Evolutionary conservation across 2,329 filamentous ascomycete genomes (phyloP), one percentile per base, ranked within the genome.

Genomic region (Grosmannia huntii): DNA sequence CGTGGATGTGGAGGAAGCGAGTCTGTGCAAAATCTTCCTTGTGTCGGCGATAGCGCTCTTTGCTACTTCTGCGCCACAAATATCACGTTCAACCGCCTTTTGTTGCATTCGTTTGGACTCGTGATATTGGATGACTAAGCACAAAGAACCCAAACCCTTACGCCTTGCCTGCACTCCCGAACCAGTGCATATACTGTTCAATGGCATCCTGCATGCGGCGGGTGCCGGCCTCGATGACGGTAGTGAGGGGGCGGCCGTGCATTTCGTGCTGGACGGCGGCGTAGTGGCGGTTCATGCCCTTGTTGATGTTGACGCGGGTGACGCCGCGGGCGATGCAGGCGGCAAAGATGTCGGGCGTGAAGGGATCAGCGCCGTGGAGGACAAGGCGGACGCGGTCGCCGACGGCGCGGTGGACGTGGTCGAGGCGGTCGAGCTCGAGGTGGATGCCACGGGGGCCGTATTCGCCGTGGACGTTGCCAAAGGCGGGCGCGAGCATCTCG

Each of bases 381-480:
- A 77, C 75, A 4, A 78, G 67, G 53, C 72, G 67, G 50, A 78
- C 76, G 21, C 69, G 66, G 62, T 75, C 73, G 56, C 74, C 73
- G 5, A 77, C 75, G 7, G 69, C 68, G 54, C 65, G 64, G 63
- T 73, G 71, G 64, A 78, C 75, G 21, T 64, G 68, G n/a, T 72
- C 67, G 3, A 81, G 69, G 3, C 73, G 67, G 31, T 72, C 79
- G 67, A 81, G 85, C 65, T 87, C 84, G 21, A 86, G 69, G 67
- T 77, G 74, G 27, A 84, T 81, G 0, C 85, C 86, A 19, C 80
- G 71, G 0, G 81, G 77, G 0, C 85, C 85, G 69, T 90, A 89
- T 64, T 84, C 81, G 6, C 86, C 86, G 70, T 90, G 86, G 51
- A 90, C 83, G 65, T 89, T 90, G 4, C 86, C 86, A 71, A 90